Percentiles rank a stretch among this genome's conserved stretches.
phyloP scores from a whole-genome alignment of 2,329 filamentous ascomycete genomes.

The Fusarium sp. region DNA sequence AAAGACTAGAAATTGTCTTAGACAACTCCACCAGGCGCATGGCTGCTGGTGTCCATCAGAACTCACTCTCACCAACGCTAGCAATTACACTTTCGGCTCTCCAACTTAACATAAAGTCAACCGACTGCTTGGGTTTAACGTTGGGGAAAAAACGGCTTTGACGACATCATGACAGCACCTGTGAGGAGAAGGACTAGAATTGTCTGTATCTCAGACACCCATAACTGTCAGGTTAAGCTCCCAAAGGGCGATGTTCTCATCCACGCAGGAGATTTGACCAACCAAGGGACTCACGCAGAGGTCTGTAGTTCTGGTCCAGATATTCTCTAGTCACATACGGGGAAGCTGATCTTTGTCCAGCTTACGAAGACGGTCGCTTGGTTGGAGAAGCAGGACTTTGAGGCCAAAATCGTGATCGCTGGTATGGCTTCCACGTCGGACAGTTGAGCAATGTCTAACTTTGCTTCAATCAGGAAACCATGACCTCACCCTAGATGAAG shows the following conservation, averaged over 20 bases:
- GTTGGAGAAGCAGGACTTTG: conserved; percentile 76
- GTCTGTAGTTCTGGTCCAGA: conserved; percentile 46
- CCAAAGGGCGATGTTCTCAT: conserved; percentile 80
- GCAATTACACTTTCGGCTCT: conserved; percentile 35
- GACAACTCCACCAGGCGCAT: conserved; percentile 31
- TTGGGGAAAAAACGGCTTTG: conserved; percentile 24
- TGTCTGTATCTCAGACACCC: conserved; percentile 82
- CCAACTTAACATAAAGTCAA: conserved; percentile 32
- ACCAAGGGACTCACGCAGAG: conserved; percentile 73
- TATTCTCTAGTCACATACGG: neutral
- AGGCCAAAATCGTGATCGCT: conserved; percentile 77
- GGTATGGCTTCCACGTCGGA: conserved; percentile 58
- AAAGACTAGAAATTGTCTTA: conserved; percentile 27
- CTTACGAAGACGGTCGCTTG: conserved; percentile 73
- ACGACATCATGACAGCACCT: conserved; percentile 30
- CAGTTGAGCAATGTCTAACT: conserved; percentile 19
- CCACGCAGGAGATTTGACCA: conserved; percentile 82
- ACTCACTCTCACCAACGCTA: conserved; percentile 18
- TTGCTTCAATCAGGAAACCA: conserved; percentile 71
- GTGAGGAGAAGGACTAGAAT: conserved; percentile 67
- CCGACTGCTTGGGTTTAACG: conserved; percentile 26
- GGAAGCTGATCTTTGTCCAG: conserved; percentile 44
- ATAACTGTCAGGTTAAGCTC: conserved; percentile 74
- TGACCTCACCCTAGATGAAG: conserved; percentile 76
- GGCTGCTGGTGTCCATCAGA: conserved; percentile 6